Conservation (phyloP, 169 alveolate species). For the Cryptosporidium baileyi region DNA sequence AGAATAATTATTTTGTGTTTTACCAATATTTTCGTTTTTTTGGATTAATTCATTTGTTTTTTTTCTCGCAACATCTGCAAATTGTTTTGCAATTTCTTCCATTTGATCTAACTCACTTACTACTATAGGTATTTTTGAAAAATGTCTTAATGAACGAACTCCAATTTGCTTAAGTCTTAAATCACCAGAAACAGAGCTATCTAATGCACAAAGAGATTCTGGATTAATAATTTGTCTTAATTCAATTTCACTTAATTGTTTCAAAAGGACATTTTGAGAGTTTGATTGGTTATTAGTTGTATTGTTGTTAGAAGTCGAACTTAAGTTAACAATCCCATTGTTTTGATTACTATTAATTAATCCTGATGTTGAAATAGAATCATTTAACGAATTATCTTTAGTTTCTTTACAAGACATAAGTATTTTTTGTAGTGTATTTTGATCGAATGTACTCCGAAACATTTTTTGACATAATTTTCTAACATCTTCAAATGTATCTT, state of each 20-base stretch:
- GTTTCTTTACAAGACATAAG: constrained; percentile 51
- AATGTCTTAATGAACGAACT: constrained; percentile 67
- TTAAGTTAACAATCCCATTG: not conserved
- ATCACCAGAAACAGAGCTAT: constrained; percentile 81
- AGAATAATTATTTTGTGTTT: not conserved
- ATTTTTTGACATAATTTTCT: constrained; percentile 28
- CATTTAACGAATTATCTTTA: not conserved
- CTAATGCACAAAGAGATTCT: constrained; percentile 82
- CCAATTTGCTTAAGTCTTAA: constrained; percentile 80
- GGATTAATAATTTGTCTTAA: constrained; percentile 82
- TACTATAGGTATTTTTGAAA: constrained; percentile 51
- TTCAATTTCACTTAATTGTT: constrained; percentile 76
- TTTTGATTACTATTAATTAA: no score
- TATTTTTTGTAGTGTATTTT: constrained; percentile 38
- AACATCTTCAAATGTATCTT: not conserved
- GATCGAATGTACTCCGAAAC: constrained; percentile 41
- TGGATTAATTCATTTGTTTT: not conserved
- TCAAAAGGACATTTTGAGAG: not conserved
- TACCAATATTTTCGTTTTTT: not conserved
- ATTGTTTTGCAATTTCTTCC: constrained; percentile 55
- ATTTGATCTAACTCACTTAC: constrained; percentile 59
- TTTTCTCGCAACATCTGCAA: constrained; percentile 48
- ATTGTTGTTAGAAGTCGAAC: not conserved
- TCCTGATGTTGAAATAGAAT: not conserved
- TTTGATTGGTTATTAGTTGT: not conserved